Evolutionary conservation across 306 rosid genomes (phyloP).

Genomic region (Vigna nakashimae): DNA sequence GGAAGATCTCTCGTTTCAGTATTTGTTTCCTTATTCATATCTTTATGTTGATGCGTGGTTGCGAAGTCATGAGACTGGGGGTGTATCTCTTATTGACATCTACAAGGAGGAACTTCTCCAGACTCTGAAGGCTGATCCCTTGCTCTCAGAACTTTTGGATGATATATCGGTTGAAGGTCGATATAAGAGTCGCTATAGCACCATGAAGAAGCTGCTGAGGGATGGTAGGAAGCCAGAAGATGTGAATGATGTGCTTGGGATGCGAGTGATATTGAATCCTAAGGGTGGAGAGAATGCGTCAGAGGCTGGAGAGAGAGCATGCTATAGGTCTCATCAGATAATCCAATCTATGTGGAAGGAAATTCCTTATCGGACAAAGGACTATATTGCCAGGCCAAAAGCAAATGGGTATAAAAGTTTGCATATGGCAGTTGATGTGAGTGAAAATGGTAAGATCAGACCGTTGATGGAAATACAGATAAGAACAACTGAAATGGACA

Average conservation of each 20-base stretch:
- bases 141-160: conserved; percentile 58
- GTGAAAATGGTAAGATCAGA: conserved; percentile 62
- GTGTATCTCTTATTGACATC: conserved; percentile 62
- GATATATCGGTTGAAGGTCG: conserved; percentile 72
- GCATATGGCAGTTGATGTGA: conserved; percentile 93
- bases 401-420: conserved; percentile 86
- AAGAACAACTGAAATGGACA: conserved; percentile 86
- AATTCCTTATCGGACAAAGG: conserved; percentile 78
- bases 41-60: conserved; percentile 82
- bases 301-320: conserved; percentile 74
- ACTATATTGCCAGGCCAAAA: conserved; percentile 85
- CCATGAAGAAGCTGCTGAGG: conserved; percentile 88
- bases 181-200: conserved; percentile 86
- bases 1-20: conserved; percentile 85
- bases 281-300: conserved; percentile 49
- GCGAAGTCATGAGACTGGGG: conserved; percentile 65
- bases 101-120: conserved; percentile 64
- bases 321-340: conserved; percentile 70
- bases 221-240: conserved; percentile 90
- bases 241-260: conserved; percentile 84
- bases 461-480: conserved; percentile 93
- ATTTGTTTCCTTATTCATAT: conserved; percentile 83
- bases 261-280: conserved; percentile 78
- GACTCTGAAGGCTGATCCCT: conserved; percentile 57
- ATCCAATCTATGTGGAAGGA: conserved; percentile 80